Evolutionary conservation across 148 eudicot genomes (phyloP).

Genomic region (Arctostaphylos glauca): DNA sequence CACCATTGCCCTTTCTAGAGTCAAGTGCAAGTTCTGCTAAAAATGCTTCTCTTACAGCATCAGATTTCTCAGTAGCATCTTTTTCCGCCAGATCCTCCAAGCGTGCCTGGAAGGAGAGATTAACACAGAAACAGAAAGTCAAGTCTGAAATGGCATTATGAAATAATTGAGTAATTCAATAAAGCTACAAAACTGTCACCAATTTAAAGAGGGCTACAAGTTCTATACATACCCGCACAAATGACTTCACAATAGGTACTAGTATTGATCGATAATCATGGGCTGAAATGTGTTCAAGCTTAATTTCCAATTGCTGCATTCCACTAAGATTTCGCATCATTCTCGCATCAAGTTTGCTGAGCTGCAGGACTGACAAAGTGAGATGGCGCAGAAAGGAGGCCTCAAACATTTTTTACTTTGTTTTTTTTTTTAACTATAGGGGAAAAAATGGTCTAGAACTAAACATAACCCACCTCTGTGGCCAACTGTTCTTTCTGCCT

Average conservation of each 20-base stretch:
- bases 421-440: not conserved
- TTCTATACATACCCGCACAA: constrained; percentile 62
- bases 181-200: not conserved
- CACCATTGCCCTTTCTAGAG: constrained; percentile 53
- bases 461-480: constrained; percentile 59
- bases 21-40: constrained; percentile 95
- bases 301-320: constrained; percentile 76
- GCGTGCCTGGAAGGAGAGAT: constrained; percentile 49
- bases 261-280: constrained; percentile 65
- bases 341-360: constrained; percentile 79
- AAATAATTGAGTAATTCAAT: not conserved
- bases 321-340: constrained; percentile 56
- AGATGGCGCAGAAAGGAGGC: constrained; percentile 24
- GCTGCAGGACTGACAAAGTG: constrained; percentile 55
- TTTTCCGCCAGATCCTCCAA: constrained; percentile 90
- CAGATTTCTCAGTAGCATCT: constrained; percentile 95
- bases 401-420: not conserved
- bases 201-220: not conserved
- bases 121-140: constrained; percentile 2
- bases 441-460: constrained; percentile 3
- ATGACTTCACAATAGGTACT: constrained; percentile 74
- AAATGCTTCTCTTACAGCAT: constrained; percentile 97
- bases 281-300: constrained; percentile 58
- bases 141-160: not conserved
- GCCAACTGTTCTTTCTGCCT: constrained; percentile 68